Base-by-base conservation (phyloP, 352 stramenopile species). In the Pseudoperonospora humuli region DNA sequence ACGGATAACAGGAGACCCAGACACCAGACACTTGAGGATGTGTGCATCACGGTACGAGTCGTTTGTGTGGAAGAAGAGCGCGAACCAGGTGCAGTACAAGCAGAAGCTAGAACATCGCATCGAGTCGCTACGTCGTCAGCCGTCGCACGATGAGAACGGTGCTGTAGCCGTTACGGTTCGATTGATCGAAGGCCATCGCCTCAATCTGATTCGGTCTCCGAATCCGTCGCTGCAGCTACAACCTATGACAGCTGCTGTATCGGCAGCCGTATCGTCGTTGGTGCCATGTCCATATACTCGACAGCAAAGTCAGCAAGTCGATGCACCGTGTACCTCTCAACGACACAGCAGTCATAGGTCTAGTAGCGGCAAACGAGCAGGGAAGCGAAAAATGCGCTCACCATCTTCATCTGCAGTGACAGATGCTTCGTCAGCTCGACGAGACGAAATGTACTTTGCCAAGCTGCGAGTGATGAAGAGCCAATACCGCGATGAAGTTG, bases 401-500 rank as follows among this genome's bases (percentile, higher is more conserved):
- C 56, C 54, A 2, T 47, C 45, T 10, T 43, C 50, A 10, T 49
- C 43, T 15, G 41, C 39, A 24, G 15, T 24, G 8, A 24, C 34
- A 3, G 39, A 44, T 11, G 28, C 39, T 28, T 18, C 48, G 3
- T 49, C 50, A 3, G 20, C 41, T 19, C 39, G 39, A 15, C 67
- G 67, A 5, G 72, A 87, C 21, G 63, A 76, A 38, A 58, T 66
- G 45, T 91, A 91, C 47, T 86, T 86, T 40, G 54, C 63, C 8
- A 79, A 79, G 25, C 64, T 91, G 13, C 61, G 61, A 11, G 55
- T 69, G 14, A 87, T 91, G 74, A 81, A 84, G 35, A 67, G 31
- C 9, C 61, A 76, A 49, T 91, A 91, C 47, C 77, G 79, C 9
- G 75, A 91, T 45, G 75, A 88, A 58, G 72, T 91, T 13, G 76